Evolutionary conservation across 345 rosid species (phyloP).

Genomic region (Litchi chinensis): DNA sequence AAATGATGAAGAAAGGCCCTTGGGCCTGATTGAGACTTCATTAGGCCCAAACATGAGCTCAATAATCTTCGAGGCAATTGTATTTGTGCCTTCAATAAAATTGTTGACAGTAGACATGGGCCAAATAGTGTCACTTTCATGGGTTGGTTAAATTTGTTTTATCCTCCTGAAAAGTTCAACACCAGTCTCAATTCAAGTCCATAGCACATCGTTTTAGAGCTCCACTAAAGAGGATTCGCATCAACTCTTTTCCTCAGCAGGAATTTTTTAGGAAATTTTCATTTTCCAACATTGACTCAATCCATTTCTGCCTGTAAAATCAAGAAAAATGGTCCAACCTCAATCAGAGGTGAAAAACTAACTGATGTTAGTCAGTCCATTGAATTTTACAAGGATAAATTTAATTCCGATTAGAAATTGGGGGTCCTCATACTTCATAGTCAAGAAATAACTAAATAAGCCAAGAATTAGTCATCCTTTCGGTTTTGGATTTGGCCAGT

Average conservation of each 20-base stretch:
- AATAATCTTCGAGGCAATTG: no score
- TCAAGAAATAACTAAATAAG: neutral
- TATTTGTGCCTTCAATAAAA: neutral
- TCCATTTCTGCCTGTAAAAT: neutral
- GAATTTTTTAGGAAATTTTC: neutral
- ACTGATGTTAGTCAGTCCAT: neutral
- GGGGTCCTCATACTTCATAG: neutral
- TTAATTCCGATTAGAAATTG: neutral
- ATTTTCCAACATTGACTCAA: neutral
- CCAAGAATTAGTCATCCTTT: no score
- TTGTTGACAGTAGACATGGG: neutral
- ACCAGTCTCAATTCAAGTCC: neutral
- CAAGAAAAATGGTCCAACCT: neutral
- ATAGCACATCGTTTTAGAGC: neutral
- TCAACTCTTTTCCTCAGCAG: neutral
- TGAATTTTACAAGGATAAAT: neutral
- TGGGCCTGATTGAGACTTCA: no score
- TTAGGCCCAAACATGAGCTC: no score
- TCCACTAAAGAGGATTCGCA: neutral
- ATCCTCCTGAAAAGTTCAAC: neutral
- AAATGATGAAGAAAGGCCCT: neutral
- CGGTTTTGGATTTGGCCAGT: no score
- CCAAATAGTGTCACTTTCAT: neutral
- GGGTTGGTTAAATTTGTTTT: constrained; percentile 18
- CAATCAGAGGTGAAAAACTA: neutral